Evolutionary conservation across 2,329 filamentous ascomycete genomes (phyloP).

Genomic region (Sordariomycetes sp.): DNA sequence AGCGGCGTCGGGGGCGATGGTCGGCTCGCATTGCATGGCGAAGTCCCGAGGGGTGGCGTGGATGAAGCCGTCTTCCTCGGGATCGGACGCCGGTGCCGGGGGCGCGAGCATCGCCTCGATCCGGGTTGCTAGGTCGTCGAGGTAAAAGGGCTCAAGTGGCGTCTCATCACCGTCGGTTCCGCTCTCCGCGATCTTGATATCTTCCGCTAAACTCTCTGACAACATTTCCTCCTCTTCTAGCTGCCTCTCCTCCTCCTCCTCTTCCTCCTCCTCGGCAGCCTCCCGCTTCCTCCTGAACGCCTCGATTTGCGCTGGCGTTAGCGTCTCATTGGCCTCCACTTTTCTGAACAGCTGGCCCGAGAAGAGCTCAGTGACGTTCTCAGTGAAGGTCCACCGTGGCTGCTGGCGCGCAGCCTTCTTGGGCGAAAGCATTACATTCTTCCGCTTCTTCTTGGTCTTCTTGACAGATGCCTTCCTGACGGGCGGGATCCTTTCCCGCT

Average conservation of each 20-base stretch:
- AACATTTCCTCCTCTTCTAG: constrained; percentile 11
- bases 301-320: constrained; percentile 41
- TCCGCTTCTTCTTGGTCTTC: neutral
- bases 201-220: neutral
- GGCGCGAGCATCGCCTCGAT: constrained; percentile 25
- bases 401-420: constrained; percentile 2
- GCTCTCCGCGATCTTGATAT: neutral
- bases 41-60: constrained; percentile 14
- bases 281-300: constrained; percentile 27
- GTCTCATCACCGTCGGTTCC: constrained; percentile 13
- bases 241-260: neutral
- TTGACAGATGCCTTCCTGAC: neutral
- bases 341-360: constrained; percentile 42
- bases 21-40: constrained; percentile 9
- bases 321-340: constrained; percentile 48
- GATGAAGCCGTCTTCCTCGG: neutral
- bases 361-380: constrained; percentile 47
- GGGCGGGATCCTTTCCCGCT: neutral
- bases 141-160: constrained; percentile 37
- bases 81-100: neutral
- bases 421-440: neutral
- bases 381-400: constrained; percentile 41
- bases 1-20: constrained; percentile 2
- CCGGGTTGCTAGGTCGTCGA: constrained; percentile 32
- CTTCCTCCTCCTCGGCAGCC: constrained; percentile 9